These are phyloP conservation scores for Botryosphaeria dothidea DNA, from an alignment of 2,329 filamentous ascomycete genomes.

Conservation along the genomic window DNA sequence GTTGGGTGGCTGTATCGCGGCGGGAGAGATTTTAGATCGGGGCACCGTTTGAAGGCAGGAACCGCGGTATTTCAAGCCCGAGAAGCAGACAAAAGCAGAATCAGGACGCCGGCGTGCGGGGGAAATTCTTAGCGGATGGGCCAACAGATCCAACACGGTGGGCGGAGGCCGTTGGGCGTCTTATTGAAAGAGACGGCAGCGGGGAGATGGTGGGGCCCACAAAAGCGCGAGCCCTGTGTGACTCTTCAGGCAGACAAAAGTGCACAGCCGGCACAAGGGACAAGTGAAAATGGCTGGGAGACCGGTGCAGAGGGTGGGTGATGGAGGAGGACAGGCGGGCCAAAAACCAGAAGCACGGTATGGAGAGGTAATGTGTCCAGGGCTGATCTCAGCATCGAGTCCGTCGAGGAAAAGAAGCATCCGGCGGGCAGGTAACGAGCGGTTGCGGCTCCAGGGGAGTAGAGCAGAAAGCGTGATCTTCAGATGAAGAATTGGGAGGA, in stretches of 20 bases:
- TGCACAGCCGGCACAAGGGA: not conserved
- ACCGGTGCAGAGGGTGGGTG: not conserved
- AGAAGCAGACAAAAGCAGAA: not conserved
- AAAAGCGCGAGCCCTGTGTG: not conserved
- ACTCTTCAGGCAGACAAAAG: not conserved
- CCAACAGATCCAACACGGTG: not conserved
- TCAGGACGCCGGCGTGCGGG: too few species aligned
- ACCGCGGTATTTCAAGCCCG: not conserved
- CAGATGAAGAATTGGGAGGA: not conserved
- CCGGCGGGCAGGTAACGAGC: slow-evolving; percentile 7
- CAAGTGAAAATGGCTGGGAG: not conserved
- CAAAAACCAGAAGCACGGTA: not conserved
- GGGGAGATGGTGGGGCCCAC: not conserved
- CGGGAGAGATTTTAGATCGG: not conserved
- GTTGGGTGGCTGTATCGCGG: not conserved
- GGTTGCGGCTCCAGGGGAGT: slow-evolving; percentile 16
- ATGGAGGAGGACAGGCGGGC: not conserved
- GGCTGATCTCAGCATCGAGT: slow-evolving; percentile 16
- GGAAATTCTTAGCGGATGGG: not conserved
- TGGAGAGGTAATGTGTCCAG: slow-evolving; percentile 13
- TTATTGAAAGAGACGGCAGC: not conserved
- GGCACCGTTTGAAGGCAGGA: not conserved
- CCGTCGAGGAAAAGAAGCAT: slow-evolving; percentile 7
- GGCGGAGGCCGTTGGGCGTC: not conserved
- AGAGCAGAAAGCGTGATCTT: not conserved